Percentiles rank a stretch among this genome's conserved stretches.
phyloP scores from a whole-genome alignment of 257 asterid species.

The Misopates orontium region DNA sequence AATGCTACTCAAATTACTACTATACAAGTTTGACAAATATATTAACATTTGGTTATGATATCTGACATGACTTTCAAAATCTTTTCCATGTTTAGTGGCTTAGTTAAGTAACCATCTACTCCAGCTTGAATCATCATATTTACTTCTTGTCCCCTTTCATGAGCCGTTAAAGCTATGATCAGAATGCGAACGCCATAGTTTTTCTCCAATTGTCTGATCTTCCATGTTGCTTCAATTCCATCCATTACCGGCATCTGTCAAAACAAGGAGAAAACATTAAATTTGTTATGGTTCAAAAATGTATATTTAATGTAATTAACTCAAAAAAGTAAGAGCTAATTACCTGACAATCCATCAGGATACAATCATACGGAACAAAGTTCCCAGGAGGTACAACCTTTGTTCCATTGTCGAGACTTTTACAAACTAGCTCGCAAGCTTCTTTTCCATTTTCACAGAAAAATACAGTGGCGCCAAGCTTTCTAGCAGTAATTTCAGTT shows the following conservation, averaged over 20 bases:
- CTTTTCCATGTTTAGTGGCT: constrained; percentile 44
- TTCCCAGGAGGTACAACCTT: constrained; percentile 4
- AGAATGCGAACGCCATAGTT: constrained; percentile 44
- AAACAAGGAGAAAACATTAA: background rate
- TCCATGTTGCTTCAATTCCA: constrained; percentile 65
- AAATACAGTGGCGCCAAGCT: constrained; percentile 48
- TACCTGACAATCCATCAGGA: constrained; percentile 90
- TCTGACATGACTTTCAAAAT: constrained; percentile 36
- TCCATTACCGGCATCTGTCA: constrained; percentile 74
- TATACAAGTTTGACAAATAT: background rate
- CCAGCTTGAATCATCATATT: constrained; percentile 59
- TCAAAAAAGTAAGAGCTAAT: background rate
- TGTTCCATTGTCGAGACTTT: constrained; percentile 21
- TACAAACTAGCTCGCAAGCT: constrained; percentile 46
- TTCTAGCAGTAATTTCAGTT: constrained; percentile 35
- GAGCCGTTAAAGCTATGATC: constrained; percentile 74
- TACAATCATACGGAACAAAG: constrained; percentile 52
- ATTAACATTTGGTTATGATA: constrained; percentile 15
- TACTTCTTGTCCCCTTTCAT: constrained; percentile 40
- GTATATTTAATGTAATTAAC: no score
- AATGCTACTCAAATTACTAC: background rate
- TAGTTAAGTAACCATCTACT: constrained; percentile 58
- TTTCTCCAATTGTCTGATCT: constrained; percentile 60
- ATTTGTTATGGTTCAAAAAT: background rate
- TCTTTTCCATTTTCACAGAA: constrained; percentile 56